These are phyloP conservation scores for Serendipita sp. DNA, from an alignment of 768 basidiomycete species.

Conservation along the genomic window DNA sequence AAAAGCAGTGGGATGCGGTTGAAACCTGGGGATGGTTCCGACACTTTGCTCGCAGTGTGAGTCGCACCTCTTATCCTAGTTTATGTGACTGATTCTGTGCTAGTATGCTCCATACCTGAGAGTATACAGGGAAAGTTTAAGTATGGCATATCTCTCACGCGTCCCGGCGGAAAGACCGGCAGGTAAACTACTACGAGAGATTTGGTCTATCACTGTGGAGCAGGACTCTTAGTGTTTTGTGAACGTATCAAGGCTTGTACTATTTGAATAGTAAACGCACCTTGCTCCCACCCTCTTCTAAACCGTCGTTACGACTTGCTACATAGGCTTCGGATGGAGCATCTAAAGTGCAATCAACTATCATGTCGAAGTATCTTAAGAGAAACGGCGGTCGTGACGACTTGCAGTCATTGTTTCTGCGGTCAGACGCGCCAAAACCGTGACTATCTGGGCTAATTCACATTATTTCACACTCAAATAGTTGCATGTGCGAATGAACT, in stretches of 20 bases:
- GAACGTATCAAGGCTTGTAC: background rate
- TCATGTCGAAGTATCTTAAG: background rate
- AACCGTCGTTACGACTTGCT: background rate
- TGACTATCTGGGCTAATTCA: background rate
- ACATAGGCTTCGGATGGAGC: background rate
- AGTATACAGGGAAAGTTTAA: conserved; percentile 54
- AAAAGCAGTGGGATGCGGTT: conserved; percentile 69
- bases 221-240: background rate
- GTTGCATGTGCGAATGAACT: conserved; percentile 76
- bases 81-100: background rate
- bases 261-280: background rate
- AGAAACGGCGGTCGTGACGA: conserved; percentile 5
- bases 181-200: background rate
- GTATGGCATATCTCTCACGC: conserved; percentile 43
- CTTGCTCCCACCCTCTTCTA: background rate
- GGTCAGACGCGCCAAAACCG: background rate
- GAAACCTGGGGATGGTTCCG: conserved; percentile 85
- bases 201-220: conserved; percentile 7
- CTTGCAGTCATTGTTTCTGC: background rate
- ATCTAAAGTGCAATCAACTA: conserved; percentile 3
- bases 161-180: background rate
- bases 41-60: conserved; percentile 68
- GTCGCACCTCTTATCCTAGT: conserved; percentile 16
- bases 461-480: conserved; percentile 14
- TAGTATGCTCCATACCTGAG: conserved; percentile 71